These are phyloP conservation scores for Megacollybia platyphylla DNA, from an alignment of 1,284 basidiomycete genomes.

Conservation along the genomic window DNA sequence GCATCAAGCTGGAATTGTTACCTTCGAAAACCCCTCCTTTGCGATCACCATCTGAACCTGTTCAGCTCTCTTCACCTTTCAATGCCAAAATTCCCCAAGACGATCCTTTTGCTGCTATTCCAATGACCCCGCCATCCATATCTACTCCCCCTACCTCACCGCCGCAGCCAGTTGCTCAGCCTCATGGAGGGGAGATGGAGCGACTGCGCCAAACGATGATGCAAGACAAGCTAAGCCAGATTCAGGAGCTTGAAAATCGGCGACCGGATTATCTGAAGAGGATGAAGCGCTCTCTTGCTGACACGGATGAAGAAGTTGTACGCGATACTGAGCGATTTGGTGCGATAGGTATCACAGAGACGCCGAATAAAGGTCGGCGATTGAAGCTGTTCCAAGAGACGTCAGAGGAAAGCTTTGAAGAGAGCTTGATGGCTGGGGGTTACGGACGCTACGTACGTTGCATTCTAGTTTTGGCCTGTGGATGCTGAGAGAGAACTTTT, in stretches of 20 bases:
- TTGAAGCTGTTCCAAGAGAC: conserved; percentile 68
- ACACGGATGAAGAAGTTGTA: conserved; percentile 23
- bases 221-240: conserved; percentile 31
- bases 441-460: conserved; percentile 56
- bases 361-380: conserved; percentile 54
- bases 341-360: conserved; percentile 48
- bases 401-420: conserved; percentile 70
- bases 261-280: conserved; percentile 61
- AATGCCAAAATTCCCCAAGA: conserved; percentile 21
- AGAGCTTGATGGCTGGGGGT: conserved; percentile 65
- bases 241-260: conserved; percentile 42
- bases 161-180: neutral
- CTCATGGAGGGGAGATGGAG: conserved; percentile 41
- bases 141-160: conserved; percentile 18
- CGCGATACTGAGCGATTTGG: conserved; percentile 17
- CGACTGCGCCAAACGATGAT: conserved; percentile 40
- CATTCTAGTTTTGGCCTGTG: neutral
- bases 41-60: conserved; percentile 1
- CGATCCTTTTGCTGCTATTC: conserved; percentile 17
- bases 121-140: conserved; percentile 5
- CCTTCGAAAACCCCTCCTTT: conserved; percentile 5
- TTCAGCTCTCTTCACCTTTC: conserved; percentile 31
- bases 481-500: conserved; percentile 3
- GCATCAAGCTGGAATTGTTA: neutral
- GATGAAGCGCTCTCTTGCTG: conserved; percentile 29